Evolutionary conservation across 106 monocot genomes (phyloP).

Genomic region (Allium cepa): DNA sequence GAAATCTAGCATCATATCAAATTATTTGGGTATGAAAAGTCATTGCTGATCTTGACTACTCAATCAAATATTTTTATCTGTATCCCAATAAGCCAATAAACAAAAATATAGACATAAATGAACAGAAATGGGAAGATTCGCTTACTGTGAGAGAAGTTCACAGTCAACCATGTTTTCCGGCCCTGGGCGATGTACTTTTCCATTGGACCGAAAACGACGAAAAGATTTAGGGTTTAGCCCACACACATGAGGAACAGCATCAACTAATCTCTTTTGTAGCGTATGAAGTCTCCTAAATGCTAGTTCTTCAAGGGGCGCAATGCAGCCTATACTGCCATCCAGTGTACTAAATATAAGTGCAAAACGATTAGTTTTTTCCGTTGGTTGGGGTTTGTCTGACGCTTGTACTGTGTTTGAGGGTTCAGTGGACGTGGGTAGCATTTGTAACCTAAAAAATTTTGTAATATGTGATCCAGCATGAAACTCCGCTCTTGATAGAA

Average conservation of each 20-base stretch:
- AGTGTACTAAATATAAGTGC: constrained; percentile 85
- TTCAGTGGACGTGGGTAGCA: constrained; percentile 58
- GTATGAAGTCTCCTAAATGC: constrained; percentile 84
- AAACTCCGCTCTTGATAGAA: constrained; percentile 85
- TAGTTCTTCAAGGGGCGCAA: constrained; percentile 90
- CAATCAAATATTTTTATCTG: no score
- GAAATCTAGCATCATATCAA: no score
- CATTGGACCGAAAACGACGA: constrained; percentile 73
- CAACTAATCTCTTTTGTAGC: constrained; percentile 75
- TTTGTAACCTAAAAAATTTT: constrained; percentile 89
- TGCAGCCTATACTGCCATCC: constrained; percentile 93
- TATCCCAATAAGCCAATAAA: no score
- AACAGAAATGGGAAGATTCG: constrained; percentile 8
- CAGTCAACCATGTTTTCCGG: constrained; percentile 90
- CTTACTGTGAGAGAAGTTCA: constrained; percentile 91
- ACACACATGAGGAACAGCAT: constrained; percentile 77
- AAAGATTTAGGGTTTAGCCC: constrained; percentile 88
- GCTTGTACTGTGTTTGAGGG: constrained; percentile 23
- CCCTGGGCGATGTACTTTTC: constrained; percentile 84
- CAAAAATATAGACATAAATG: background rate
- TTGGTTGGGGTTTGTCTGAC: constrained; percentile 24
- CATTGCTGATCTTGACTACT: no score
- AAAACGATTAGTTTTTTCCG: constrained; percentile 69
- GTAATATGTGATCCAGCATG: constrained; percentile 82
- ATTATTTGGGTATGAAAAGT: no score